Evolutionary conservation across 1,284 basidiomycete species (phyloP), one percentile per base, ranked within the genome.

Genomic region (Malassezia pachydermatis): DNA sequence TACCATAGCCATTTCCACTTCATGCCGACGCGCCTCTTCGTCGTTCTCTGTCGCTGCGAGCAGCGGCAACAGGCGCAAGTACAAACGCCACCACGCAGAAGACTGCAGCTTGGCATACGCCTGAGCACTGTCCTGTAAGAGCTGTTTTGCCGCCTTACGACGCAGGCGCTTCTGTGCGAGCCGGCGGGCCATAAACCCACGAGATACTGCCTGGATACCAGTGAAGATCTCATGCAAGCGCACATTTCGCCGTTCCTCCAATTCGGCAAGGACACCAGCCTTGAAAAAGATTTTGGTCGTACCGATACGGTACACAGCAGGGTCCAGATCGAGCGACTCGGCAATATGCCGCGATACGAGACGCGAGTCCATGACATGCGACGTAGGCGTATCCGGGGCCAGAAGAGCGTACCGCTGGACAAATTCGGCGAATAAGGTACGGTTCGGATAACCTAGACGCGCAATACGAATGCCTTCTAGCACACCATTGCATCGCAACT

Each of bases 41-140:
- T 98, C 92, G 57, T 82, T 84, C 19, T 88, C 78, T 2, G 92
- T 95, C 1, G 90, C 92, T 14, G 86, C 86, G 10, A 99, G 79
- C 11, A 98, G 73, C 0, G 94, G 94, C 37, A 89, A 83, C 20
- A 99, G 53, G 81, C 78, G 94, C 14, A 86, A 89, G 72, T 94
- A 99, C 14, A 98, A 78, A 59, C 89, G 86, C 94, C 94, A 99
- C 94, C 94, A 98, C 1, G 94, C 89, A 94, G 92, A 98, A 51
- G 92, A 86, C 41, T 83, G 87, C 81, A 20, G 83, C 82, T 63
- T 53, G 24, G 59, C 59, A 66, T 98, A 98, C 11, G 95, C 79
- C 10, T 87, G 77, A 2, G 92, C 92, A 70, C 98, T 98, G 28
- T 84, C 80, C 72, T 96, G 92, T 53, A 98, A 90, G 0, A 86